Evolutionary conservation across 2,329 filamentous ascomycete genomes (phyloP), one percentile per base, ranked within the genome.

Genomic region (Hypoxylon sp.): DNA sequence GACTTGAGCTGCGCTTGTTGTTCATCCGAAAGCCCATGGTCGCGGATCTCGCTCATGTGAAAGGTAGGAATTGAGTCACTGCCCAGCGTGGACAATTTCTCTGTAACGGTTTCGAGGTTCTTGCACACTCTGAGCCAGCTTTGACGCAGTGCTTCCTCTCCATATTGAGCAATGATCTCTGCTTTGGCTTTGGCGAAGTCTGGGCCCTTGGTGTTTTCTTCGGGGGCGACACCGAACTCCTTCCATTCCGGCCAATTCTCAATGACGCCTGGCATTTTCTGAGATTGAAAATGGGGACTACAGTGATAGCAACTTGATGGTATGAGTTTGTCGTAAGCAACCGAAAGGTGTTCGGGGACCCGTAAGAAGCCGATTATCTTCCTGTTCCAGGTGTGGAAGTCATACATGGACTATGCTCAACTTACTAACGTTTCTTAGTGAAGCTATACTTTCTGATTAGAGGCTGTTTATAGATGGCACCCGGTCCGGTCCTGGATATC

Each of bases 81-180:
- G 13, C 76, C 75, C 30, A 75, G 74, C 26, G 68, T 65, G 6
- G 72, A 69, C 19, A 81, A 75, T n/a, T 76, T 72, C 7, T 76
- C 73, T 0, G 79, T 80, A 20, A 80, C 60, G 0, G 49, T 51
- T 53, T 77, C 69, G 0, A 81, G 72, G 2, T 75, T 53, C 11
- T 75, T 67, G 67, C 79, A 81, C 3, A 78, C 75, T 28, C 74
- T 72, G 15, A 80, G 39, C 79, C 79, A 81, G 65, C 77, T 77
- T 61, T 72, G 56, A 5, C 64, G 65, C 8, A 81, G 59, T 1
- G 73, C 72, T 4, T 73, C 75, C 28, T 73, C 70, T 3, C 79
- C 79, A 50, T 78, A 80, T 37, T 77, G 61, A 2, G 70, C 68
- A 32, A 78, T 72, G 17, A 81, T 76, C 0, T 72, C 70, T 52